Conservation (phyloP, 805 yeast genomes). For the Blastobotrys terrestris region DNA sequence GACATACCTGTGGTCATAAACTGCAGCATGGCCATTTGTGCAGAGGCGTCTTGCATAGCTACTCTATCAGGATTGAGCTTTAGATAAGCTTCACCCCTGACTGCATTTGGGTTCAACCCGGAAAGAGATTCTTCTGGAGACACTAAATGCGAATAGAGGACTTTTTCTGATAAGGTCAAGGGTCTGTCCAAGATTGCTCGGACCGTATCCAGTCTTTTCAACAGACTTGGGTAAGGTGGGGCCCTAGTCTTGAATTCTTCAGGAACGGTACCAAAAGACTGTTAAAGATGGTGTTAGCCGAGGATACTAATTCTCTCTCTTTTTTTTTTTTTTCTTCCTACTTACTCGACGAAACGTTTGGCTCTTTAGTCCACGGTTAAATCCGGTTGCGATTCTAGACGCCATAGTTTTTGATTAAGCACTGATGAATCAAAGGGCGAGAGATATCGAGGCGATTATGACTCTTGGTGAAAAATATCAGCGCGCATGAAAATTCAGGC, state of each 20-base stretch:
- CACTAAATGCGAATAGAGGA: constrained; percentile 85
- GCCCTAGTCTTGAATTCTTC: constrained; percentile 57
- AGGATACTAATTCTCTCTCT: no score
- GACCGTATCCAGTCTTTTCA: constrained; percentile 57
- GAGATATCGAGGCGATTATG: no score
- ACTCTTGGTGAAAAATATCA: no score
- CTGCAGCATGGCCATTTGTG: constrained; percentile 97
- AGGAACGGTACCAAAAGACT: constrained; percentile 2
- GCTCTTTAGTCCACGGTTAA: neutral
- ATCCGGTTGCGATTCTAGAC: neutral
- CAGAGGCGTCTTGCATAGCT: constrained; percentile 99
- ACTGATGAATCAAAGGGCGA: no score
- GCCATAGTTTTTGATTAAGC: no score
- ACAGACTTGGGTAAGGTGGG: constrained; percentile 81
- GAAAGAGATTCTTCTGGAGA: constrained; percentile 78
- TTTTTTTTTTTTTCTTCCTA: no score
- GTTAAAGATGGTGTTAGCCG: neutral
- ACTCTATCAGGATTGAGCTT: constrained; percentile 96
- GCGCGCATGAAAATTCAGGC: no score
- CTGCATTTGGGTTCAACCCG: constrained; percentile 40
- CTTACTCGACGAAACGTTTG: neutral
- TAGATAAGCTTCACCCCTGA: constrained; percentile 84
- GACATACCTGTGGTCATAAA: constrained; percentile 96
- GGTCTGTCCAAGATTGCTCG: constrained; percentile 65
- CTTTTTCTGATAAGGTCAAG: constrained; percentile 89